Conservation (phyloP, 352 stramenopile genomes). For the Thalassiosira hispida region DNA sequence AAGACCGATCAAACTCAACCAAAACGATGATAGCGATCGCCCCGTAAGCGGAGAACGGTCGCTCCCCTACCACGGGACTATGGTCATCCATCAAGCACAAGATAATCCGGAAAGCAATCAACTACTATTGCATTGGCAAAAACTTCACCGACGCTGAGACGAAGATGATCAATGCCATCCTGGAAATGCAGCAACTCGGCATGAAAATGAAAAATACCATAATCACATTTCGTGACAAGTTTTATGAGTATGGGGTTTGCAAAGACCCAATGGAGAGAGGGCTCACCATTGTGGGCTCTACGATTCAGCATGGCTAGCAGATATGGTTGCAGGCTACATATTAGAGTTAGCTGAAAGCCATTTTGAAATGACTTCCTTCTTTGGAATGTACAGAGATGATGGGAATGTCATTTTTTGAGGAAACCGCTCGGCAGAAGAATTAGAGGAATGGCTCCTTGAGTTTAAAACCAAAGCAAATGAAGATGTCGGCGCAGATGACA, state of each 20-base stretch:
- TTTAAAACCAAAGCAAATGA: background rate
- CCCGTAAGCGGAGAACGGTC: too few relatives aligned
- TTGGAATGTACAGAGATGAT: slow-evolving; percentile 21
- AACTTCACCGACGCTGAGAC: slow-evolving; percentile 11
- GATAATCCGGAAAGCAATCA: slow-evolving; percentile 4
- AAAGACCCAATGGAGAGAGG: slow-evolving; percentile 1
- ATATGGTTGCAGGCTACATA: slow-evolving; percentile 15
- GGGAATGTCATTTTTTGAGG: slow-evolving; percentile 1
- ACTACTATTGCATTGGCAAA: slow-evolving; percentile 2
- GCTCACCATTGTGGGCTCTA: slow-evolving; percentile 24
- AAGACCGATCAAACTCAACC: too few relatives aligned
- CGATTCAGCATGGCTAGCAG: slow-evolving; percentile 19
- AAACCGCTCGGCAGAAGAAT: background rate
- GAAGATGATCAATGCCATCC: background rate
- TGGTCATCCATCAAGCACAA: slow-evolving; percentile 23
- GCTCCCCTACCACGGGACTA: too few relatives aligned
- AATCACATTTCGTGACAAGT: slow-evolving; percentile 26
- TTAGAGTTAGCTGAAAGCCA: slow-evolving; percentile 2
- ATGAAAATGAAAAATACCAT: slow-evolving; percentile 38
- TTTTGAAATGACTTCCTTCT: background rate
- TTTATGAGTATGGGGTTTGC: slow-evolving; percentile 30
- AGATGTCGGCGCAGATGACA: background rate
- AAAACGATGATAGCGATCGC: too few relatives aligned
- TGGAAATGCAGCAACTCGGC: slow-evolving; percentile 33
- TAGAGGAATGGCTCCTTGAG: slow-evolving; percentile 2